A percentile compares a stretch with the other conserved stretches of the same genome.
phyloP scores from a whole-genome alignment of 305 asterid species.

The Plantago rigida region DNA sequence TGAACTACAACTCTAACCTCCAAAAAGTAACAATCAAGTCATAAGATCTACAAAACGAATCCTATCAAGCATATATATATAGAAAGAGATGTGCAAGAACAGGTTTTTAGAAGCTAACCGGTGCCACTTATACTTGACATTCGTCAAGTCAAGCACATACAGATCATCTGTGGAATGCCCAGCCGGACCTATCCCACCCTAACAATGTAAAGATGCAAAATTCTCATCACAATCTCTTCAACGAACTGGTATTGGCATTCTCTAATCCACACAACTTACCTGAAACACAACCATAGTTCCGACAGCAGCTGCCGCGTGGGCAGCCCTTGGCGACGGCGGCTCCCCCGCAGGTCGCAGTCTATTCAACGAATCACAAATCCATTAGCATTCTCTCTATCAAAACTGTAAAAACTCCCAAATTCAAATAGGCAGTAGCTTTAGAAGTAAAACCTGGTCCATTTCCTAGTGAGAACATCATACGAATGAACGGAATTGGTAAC shows the following conservation, averaged over 20 bases:
- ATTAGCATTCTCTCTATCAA: constrained; percentile 22
- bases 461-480: constrained; percentile 81
- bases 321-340: constrained; percentile 99
- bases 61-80: neutral
- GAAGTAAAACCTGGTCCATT: constrained; percentile 68
- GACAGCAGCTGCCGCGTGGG: constrained; percentile 92
- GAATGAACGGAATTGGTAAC: constrained; percentile 83
- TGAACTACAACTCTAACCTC: constrained; percentile 83
- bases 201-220: constrained; percentile 23
- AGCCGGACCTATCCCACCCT: constrained; percentile 99
- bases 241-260: constrained; percentile 5
- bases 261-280: constrained; percentile 39
- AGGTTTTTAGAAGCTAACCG: constrained; percentile 45
- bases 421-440: constrained; percentile 2
- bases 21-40: constrained; percentile 28
- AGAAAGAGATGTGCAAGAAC: constrained; percentile 15
- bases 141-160: constrained; percentile 71
- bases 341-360: constrained; percentile 94
- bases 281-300: constrained; percentile 99
- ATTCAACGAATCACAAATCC: constrained; percentile 24
- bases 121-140: constrained; percentile 87
- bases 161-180: constrained; percentile 99
- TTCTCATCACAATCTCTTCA: neutral
- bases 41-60: constrained; percentile 22
- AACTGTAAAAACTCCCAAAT: constrained; percentile 11